phyloP scores from a whole-genome alignment of 768 basidiomycete genomes.

The Kwoniella sp. region DNA sequence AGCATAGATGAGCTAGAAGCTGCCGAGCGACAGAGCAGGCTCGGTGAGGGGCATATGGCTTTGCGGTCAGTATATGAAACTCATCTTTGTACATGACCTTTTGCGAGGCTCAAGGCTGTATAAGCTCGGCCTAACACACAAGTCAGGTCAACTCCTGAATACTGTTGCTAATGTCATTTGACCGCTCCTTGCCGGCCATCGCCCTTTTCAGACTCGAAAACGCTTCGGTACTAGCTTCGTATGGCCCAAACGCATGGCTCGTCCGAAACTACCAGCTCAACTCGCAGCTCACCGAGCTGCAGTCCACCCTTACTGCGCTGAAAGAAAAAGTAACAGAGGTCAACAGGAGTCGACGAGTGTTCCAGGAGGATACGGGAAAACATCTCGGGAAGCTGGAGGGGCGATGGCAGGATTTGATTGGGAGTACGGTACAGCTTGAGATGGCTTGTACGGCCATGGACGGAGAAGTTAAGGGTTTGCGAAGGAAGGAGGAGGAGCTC shows the following conservation, averaged over 20 bases:
- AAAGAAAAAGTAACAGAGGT: slow-evolving; percentile 78
- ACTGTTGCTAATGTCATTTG: background rate
- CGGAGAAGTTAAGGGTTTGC: slow-evolving; percentile 64
- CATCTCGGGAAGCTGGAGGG: slow-evolving; percentile 81
- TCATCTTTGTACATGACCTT: no score
- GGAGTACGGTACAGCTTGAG: slow-evolving; percentile 87
- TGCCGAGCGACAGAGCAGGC: slow-evolving; percentile 44
- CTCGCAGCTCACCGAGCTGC: slow-evolving; percentile 71
- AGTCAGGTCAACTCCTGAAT: no score
- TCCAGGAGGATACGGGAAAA: slow-evolving; percentile 73
- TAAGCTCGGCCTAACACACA: no score
- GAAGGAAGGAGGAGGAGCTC: slow-evolving; percentile 49
- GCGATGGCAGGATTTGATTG: slow-evolving; percentile 90
- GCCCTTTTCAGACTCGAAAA: slow-evolving; percentile 71
- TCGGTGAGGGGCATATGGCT: slow-evolving; percentile 52
- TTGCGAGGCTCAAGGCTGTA: no score
- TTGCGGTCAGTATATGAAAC: slow-evolving; percentile 47
- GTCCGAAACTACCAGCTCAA: slow-evolving; percentile 88
- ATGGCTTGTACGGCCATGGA: slow-evolving; percentile 90
- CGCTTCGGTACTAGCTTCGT: slow-evolving; percentile 75
- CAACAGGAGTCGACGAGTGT: slow-evolving; percentile 85
- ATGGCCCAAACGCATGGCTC: slow-evolving; percentile 88
- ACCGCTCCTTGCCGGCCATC: no score
- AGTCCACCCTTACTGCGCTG: slow-evolving; percentile 32
- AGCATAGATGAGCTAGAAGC: slow-evolving; percentile 42